Conservation (phyloP, 1,284 basidiomycete species). For the Apiotrichum veenhuisii region DNA sequence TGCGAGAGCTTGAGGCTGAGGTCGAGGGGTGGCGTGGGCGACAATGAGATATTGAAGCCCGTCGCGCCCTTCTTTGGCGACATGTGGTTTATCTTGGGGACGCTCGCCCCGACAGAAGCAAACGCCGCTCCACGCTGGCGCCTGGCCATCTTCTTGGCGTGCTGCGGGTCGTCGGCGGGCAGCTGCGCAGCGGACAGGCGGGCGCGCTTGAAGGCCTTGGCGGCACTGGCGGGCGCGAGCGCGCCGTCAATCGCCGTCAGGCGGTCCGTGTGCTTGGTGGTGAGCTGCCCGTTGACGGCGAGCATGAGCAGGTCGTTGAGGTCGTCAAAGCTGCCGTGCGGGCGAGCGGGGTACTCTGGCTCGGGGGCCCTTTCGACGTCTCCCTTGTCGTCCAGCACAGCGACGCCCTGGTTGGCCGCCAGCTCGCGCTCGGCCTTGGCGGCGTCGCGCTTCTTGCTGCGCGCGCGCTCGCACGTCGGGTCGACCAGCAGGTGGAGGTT, state of each 20-base stretch:
- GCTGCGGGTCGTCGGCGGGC: no score
- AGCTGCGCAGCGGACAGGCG: slow-evolving; percentile 7
- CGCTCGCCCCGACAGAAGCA: no score
- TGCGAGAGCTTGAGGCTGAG: background rate
- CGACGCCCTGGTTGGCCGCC: slow-evolving; percentile 13
- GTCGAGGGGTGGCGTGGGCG: background rate
- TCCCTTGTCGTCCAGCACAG: slow-evolving; percentile 23
- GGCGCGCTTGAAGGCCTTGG: slow-evolving; percentile 12
- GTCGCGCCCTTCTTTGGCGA: no score
- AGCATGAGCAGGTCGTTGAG: slow-evolving; percentile 31
- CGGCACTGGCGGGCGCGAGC: slow-evolving; percentile 16
- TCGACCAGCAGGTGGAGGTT: slow-evolving; percentile 30
- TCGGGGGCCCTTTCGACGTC: slow-evolving; percentile 12
- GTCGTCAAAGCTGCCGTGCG: slow-evolving; percentile 36
- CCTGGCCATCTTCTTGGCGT: slow-evolving; percentile 9
- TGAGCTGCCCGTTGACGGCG: slow-evolving; percentile 29
- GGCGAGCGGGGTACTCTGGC: slow-evolving; percentile 27
- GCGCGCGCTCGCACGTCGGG: slow-evolving; percentile 26
- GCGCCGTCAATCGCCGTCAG: slow-evolving; percentile 24
- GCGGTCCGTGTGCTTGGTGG: background rate
- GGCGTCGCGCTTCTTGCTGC: slow-evolving; percentile 20
- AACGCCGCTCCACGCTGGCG: background rate
- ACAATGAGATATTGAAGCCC: no score
- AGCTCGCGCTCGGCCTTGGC: slow-evolving; percentile 11
- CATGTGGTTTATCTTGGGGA: no score